Evolutionary conservation across 2,329 filamentous ascomycete genomes (phyloP), one percentile per base, ranked within the genome.

Genomic region (Monilinia laxa): DNA sequence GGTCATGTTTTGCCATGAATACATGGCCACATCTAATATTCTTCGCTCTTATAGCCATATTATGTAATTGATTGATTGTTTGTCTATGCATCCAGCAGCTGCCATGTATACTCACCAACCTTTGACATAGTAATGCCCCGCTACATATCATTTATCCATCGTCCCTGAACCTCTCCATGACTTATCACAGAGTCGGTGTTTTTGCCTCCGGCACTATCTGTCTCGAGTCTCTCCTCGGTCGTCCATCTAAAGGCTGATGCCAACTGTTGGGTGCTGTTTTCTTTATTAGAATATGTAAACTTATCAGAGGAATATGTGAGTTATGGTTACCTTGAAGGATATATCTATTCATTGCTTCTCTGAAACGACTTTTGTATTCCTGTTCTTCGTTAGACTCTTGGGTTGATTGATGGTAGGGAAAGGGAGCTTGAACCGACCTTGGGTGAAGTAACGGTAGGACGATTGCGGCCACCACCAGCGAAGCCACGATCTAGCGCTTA

Each of bases 291-390:
- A 42, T 7, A 49, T 18, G 1, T 14, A 54, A 25, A 38, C n/a
- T 23, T 9, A 6, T 4, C 12, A 42, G 20, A 14, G 58, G 14
- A 20, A n/a, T 4, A 14, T 35, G 31, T 35, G 9, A 25, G 16
- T 20, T 51, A 20, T 25, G n/a, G 25, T 42, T 72, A 72, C 73
- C 75, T 68, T 76, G 75, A 38, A 77, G 71, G 16, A 86, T 86
- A 76, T 88, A 93, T 84, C 93, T 88, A 73, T 93, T 92, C 95
- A 99, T 99, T 16, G 93, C 93, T 79, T 97, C 94, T 71, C 95
- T 82, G 81, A 99, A 99, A 7, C 95, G 88, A 72, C 91, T 93
- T 79, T 97, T 96, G 78, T 99, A 99, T 79, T 99, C 80, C 72
- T 73, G 47, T 53, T 45, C 16, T n/a, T 31, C 20, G 45, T 70